Evolutionary conservation across 352 stramenopile species (phyloP), one percentile per base, ranked within the genome.

Genomic region (Globisporangium splendens): DNA sequence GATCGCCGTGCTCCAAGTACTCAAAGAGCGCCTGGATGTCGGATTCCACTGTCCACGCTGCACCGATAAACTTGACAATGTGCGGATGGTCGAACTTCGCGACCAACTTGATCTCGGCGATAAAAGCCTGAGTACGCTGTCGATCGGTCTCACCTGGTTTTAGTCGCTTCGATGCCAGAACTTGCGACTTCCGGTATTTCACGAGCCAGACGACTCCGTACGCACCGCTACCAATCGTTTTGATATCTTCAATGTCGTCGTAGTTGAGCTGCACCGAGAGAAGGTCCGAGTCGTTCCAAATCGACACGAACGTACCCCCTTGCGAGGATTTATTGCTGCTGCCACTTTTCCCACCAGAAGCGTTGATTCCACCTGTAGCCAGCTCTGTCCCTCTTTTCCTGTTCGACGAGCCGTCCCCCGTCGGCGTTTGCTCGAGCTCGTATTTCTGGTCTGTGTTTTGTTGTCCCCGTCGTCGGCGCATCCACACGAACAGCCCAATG

Each of bases 11-110:
- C 1, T 77, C 52, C 77, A 88, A 83, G 59, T 84, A 90, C 61
- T 90, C 77, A 49, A 84, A 86, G 14, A 90, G 46, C 6, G 72
- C 79, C 58, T 86, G 73, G 0, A 86, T 41, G 31, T 88, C 76
- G 1, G 64, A 62, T 43, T 79, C 65, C 18, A 74, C 70, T 1
- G 73, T 82, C 75, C 77, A 89, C 10, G 73, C 70, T 14, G 75
- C 77, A 22, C 75, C 79, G 14, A 89, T 46, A 18, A 88, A 66
- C 14, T 42, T 44, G n/a, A 88, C 77, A 13, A 88, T 61, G 3
- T 68, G 72, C 14, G 75, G 71, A 18, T 84, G 77, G 20, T 82
- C 59, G 11, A 89, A 59, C 18, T 69, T 70, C 11, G 71, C 51
- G 7, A 68, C 68, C 21, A 86, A 50, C 48, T 86, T 83, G 53